Conservation (phyloP, 257 asterid species). For the Solanum chilense region DNA sequence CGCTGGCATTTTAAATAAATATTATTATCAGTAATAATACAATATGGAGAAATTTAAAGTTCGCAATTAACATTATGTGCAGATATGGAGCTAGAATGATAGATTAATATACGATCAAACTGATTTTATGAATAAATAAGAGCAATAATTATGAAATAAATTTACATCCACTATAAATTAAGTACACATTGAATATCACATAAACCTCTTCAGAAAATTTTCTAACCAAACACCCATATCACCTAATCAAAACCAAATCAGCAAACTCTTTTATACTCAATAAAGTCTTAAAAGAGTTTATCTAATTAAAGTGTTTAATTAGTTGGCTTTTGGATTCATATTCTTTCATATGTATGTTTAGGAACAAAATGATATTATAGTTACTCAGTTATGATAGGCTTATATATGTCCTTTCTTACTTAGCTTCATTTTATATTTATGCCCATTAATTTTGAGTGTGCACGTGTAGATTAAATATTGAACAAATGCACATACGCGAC, state of each 20-base stretch:
- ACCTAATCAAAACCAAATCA: background rate
- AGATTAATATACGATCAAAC: background rate
- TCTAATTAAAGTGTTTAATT: background rate
- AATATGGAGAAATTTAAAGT: background rate
- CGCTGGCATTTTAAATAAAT: too few species aligned
- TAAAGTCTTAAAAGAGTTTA: background rate
- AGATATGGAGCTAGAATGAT: background rate
- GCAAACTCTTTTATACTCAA: background rate
- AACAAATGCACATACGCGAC: too few species aligned
- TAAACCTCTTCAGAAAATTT: background rate
- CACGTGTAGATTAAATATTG: too few species aligned
- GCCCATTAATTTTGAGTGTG: background rate
- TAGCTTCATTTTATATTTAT: too few species aligned
- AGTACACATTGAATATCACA: background rate
- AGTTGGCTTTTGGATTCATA: background rate
- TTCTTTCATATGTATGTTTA: background rate
- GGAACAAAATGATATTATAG: background rate
- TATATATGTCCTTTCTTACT: background rate
- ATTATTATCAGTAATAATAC: too few species aligned
- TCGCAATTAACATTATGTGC: background rate
- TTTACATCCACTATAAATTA: accelerated
- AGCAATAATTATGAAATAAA: background rate
- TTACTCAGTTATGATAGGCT: background rate
- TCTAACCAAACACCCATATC: background rate
- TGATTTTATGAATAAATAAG: background rate